phyloP scores from a whole-genome alignment of 2,329 filamentous ascomycete genomes.

The Plectosphaerella plurivora region DNA sequence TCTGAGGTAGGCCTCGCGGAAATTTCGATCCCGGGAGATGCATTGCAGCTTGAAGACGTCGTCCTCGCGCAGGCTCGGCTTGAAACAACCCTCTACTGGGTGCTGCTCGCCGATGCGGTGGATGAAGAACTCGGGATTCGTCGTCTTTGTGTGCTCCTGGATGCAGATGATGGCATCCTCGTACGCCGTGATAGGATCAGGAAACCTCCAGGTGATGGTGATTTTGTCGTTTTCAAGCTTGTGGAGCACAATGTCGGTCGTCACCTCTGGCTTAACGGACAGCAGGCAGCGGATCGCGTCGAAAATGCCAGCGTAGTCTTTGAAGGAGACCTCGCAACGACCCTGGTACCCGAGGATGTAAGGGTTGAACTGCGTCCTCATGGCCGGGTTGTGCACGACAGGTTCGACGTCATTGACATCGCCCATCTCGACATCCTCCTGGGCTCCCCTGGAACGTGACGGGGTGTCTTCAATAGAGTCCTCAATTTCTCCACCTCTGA shows the following conservation, averaged over 20 bases:
- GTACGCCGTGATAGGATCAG: slow-evolving; percentile 6
- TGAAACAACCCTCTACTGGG: not conserved
- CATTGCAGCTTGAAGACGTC: not conserved
- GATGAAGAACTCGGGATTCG: slow-evolving; percentile 16
- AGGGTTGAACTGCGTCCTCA: not conserved
- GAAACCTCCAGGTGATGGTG: slow-evolving; percentile 2
- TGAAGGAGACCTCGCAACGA: not conserved
- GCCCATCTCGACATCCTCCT: not conserved
- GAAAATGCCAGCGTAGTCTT: not conserved
- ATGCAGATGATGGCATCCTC: not conserved
- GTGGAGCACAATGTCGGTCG: not conserved
- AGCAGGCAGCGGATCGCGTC: not conserved
- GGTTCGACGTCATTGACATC: not conserved
- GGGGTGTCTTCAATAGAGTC: not conserved
- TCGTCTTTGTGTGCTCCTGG: not conserved
- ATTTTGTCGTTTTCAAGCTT: not conserved
- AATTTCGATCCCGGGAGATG: not conserved
- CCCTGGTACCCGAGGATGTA: not conserved
- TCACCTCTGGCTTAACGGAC: not conserved
- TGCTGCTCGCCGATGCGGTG: slow-evolving; percentile 3
- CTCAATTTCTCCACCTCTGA: not conserved
- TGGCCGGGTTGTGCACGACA: not conserved
- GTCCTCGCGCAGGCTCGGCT: too few species aligned
- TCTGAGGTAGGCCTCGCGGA: slow-evolving; percentile 6
- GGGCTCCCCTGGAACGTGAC: too few species aligned